Evolutionary conservation across 352 stramenopile genomes (phyloP), one percentile per base, ranked within the genome.

Genomic region (Globisporangium splendens): DNA sequence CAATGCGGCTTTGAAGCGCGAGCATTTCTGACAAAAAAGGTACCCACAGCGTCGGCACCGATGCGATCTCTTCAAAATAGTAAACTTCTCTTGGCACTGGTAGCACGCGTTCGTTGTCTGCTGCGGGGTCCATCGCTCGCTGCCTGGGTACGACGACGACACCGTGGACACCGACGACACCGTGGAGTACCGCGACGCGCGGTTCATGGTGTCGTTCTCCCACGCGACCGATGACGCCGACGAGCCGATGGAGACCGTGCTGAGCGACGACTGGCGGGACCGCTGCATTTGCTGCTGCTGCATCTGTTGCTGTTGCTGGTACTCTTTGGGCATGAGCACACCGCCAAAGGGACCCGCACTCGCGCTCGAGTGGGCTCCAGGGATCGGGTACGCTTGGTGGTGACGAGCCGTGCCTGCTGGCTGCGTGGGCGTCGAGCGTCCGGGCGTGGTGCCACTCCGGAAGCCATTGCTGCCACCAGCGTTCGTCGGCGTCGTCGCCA

Each of bases 21-120:
- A 95, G 60, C 86, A 95, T 54, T 86, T 92, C 59, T 86, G 81
- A 47, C 86, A 95, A 46, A 93, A 93, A 3, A 89, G 56, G 56
- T 91, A 88, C 10, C 83, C 86, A 50, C 86, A 95, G 22, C 81
- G 71, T 46, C 86, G 73, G 63, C 86, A 95, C 39, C 86, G 81
- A 63, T 95, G 86, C 47, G 81, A 88, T 21, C 86, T 83, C 52
- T 86, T 82, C 14, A 91, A 66, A 60, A 95, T 69, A 57, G 83
- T 89, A 55, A 95, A 95, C 60, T 88, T 88, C 48, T 93, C 83
- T 20, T 68, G 70, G 62, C 86, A 95, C 54, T 88, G 75, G 56
- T 83, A 88, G 60, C 86, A 95, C 41, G 65, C 70, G 52, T 83
- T 90, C 50, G 76, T 87, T 11, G 75, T 79, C 65, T 86, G 78